Evolutionary conservation across 1,284 basidiomycete species (phyloP), one percentile per base, ranked within the genome.

Genomic region (Ceratobasidium sp.): DNA sequence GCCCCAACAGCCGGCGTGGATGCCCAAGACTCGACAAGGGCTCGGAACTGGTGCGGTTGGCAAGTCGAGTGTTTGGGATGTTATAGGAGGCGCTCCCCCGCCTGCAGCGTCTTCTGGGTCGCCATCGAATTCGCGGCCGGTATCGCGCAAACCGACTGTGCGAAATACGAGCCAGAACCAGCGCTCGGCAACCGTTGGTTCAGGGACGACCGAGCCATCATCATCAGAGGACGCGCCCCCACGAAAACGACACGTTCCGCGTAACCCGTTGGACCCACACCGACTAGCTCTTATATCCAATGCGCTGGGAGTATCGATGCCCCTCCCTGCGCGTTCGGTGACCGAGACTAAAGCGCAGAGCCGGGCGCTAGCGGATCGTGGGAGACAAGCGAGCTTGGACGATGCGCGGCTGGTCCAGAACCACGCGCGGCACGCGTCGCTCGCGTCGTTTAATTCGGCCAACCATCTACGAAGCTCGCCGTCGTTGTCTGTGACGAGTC

Each of bases 221-320:
- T 33, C 33, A 33, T 33, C 33, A 33, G 54, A 62, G 10, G 57
- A 73, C 56, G 26, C 48, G 20, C 33, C 61, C 46, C 50, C 40
- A 50, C 26, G 65, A 33, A 64, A 73, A 64, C 69, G 61, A 40
- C 62, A 78, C 38, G 23, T 57, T 20, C 92, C 92, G 78, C 91
- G 90, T 81, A 84, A 91, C 48, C 93, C 93, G 3, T 86, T 95
- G 15, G 84, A 93, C 7, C 93, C 94, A 13, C 88, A 92, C 81
- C 88, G 91, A 17, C 89, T 95, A 5, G 94, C 93, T 57, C 93
- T 92, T 81, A 87, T 95, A 46, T 93, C 93, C 33, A 95, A 95
- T 82, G 93, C 94, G 1, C 89, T 95, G 57, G 93, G 93, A 71
- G 90, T 95, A 40, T 88, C 92, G 1, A 91, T 91, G 0, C 93